Evolutionary conservation across 2,329 filamentous ascomycete species (phyloP), one percentile per base, ranked within the genome.

Genomic region (Neofusicoccum parvum): DNA sequence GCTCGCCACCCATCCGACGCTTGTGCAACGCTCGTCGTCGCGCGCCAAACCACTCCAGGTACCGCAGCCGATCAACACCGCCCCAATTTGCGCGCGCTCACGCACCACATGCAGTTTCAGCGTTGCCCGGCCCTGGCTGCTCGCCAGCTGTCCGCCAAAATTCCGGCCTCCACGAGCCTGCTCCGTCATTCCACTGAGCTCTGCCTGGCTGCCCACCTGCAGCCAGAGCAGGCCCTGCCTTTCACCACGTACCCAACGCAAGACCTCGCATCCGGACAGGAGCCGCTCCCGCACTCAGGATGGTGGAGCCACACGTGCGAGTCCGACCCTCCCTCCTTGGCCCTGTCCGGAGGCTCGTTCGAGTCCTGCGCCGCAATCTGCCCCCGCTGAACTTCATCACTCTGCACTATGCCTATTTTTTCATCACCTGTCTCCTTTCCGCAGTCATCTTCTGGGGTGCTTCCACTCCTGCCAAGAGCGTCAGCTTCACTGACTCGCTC

Each of bases 331-430:
- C 59, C 62, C n/a, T 58, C 39, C 45, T 65, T 17, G 64, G 62
- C 15, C 69, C 58, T 59, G 66, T 73, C 54, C 69, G 69, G 49
- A 68, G 68, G 32, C 17, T 68, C 37, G 45, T 60, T 1, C 71
- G 71, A 34, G 23, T 54, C 51, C 14, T 71, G 23, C 67, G 63
- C 27, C 65, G 64, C 58, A 65, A 68, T 34, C 60, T 81, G 9
- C 82, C 82, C 10, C 79, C 81, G 4, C 74, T 87, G 67, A 88
- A 88, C 69, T 90, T 86, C 73, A 85, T 89, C 70, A 87, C 85
- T 2, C 70, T 91, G 5, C 89, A 91, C 72, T 90, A 90, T 76
- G 73, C 82, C 59, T 91, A 91, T 76, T 91, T 91, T 73, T 80
- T 89, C 67, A 66, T 78, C 11, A 83, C 83, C 6, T 82, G 81